Conservation (phyloP, 2,329 filamentous ascomycete species). For the Emergomyces pasteurianus region DNA sequence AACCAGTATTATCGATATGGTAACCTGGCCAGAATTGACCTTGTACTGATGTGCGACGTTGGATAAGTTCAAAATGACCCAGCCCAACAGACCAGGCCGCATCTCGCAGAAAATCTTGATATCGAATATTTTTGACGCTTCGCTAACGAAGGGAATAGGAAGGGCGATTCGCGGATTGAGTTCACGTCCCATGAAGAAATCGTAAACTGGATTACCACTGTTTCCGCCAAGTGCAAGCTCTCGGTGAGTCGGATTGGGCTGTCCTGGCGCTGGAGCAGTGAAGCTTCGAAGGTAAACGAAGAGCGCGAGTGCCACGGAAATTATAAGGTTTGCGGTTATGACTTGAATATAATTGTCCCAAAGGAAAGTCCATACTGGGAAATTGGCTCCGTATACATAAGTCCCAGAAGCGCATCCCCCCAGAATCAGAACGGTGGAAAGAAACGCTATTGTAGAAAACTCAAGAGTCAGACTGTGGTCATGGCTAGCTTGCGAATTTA, state of each 20-base stretch:
- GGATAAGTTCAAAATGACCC: conserved; percentile 73
- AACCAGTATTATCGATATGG: conserved; percentile 74
- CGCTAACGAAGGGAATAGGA: conserved; percentile 53
- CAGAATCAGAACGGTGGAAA: conserved; percentile 62
- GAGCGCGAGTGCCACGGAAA: conserved; percentile 59
- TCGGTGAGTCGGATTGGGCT: conserved; percentile 58
- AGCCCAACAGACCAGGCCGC: conserved; percentile 81
- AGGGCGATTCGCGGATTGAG: conserved; percentile 69
- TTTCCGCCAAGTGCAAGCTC: conserved; percentile 73
- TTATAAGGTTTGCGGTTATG: conserved; percentile 67
- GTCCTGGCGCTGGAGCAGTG: conserved; percentile 44
- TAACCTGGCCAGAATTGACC: conserved; percentile 61
- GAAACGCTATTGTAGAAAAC: conserved; percentile 46
- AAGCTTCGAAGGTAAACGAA: conserved; percentile 79
- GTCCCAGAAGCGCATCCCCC: conserved; percentile 64
- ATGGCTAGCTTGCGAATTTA: no score
- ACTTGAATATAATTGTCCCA: conserved; percentile 83
- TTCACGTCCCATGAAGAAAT: conserved; percentile 94
- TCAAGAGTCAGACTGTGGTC: not conserved
- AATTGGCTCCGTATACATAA: conserved; percentile 62
- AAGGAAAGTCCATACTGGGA: conserved; percentile 84
- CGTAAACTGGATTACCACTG: conserved; percentile 76
- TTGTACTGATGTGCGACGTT: conserved; percentile 83
- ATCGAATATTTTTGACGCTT: conserved; percentile 44
- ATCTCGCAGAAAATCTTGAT: conserved; percentile 85